Base-by-base conservation (phyloP, 2,329 filamentous ascomycete genomes). In the Calcarisporium arbuscula region DNA sequence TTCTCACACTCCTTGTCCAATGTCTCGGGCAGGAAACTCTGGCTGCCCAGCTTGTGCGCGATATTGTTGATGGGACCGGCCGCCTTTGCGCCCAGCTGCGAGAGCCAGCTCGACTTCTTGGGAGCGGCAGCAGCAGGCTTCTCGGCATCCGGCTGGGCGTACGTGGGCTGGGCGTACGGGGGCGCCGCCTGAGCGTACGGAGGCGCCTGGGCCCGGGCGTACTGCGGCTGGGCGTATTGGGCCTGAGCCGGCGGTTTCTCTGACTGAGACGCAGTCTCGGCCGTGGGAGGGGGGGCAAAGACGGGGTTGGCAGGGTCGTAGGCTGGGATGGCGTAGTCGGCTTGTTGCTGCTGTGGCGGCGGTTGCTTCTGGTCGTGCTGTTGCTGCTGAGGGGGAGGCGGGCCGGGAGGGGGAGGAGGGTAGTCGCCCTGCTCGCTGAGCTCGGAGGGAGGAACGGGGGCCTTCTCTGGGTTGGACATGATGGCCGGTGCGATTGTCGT, bases 1-100 rank as follows among this genome's bases (percentile, higher is more conserved):
- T 95, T 95, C 60, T 95, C 87, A 48, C 82, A 84, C 64, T 95
- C 89, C 58, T 87, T 87, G 54, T 94, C 88, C 44, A 95, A 67
- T 2, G 82, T 81, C 35, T 82, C 85, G 2, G 88, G 88, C 74
- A 89, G 82, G 60, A 94, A 94, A 16, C 85, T 82, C 59, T 94
- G 87, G 30, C 62, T 62, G n/a, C 87, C 87, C 23, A 94, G 68
- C 60, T 82, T 87, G 61, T 94, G 87, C 12, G 82, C 85, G 16
- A 94, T 59, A 40, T 72, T 78, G 54, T 94, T 94, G 52, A 94
- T 80, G 4, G 87, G 86, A 1, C 73, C 77, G 6, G 83, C 82
- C 5, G 68, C 68, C 51, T 70, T 68, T 22, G 57, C 48, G 47
- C 54, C 50, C 14, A 60, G 48, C 19, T 48, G 47, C 15, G 51